Base-by-base conservation (phyloP, 2,329 filamentous ascomycete genomes). In the Aspergillus neoniger region DNA sequence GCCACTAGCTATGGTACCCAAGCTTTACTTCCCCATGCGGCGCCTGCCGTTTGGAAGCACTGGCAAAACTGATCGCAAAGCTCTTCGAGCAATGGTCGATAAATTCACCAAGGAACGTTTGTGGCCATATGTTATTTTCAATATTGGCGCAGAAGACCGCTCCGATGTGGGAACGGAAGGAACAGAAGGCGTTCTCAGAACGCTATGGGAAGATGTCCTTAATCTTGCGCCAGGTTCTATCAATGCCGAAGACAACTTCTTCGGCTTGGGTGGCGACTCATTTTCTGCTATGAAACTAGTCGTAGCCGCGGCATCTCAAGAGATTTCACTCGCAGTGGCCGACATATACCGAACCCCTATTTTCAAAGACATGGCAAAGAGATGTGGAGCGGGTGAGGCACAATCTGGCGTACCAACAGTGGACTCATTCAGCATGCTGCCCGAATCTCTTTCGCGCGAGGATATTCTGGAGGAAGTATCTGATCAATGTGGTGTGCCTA, bases 201-300 rank as follows among this genome's bases (percentile, higher is more conserved):
- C 63, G 1, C 63, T 81, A 1, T 81, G 80, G 78, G 74, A 74
- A 10, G 66, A 71, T 4, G 74, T 76, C 9, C 62, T 82, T 6
- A 72, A 74, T 10, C 69, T 80, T 23, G 70, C 70, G 7, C 57
- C 71, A 3, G 72, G 73, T 5, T 74, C 76, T 19, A 73, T 82
- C 32, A 77, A 75, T 7, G 72, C 72, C 1, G 76, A 80, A 53
- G 79, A 81, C 50, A 80, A 74, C 53, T 82, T 82, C 67, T 81
- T 82, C 63, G 73, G 75, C 1, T 69, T 80, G 3, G 80, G 80
- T 28, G 80, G 80, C 25, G 80, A 82, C 59, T 81, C 79, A 0
- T 77, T 82, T 61, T 75, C 76, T 19, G 80, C 79, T 4, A 82
- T 82, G 78, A 76, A 75, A 30, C 73, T 82, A 1, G 80, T 81